Evolutionary conservation across 768 basidiomycete genomes (phyloP).

Genomic region (Amanita jacksonii): DNA sequence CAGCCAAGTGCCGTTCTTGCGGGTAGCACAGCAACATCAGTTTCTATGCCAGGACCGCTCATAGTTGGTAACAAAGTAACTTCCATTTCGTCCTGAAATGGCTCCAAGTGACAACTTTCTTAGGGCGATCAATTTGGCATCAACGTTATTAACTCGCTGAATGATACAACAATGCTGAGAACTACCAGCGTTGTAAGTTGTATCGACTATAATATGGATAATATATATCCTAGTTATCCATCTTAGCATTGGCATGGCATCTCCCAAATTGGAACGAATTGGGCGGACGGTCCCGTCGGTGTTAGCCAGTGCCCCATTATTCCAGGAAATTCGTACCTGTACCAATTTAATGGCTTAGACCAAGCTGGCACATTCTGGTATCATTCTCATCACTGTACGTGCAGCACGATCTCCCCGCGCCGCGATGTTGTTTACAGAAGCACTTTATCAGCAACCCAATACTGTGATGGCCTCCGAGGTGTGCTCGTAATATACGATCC

Average conservation of each 20-base stretch:
- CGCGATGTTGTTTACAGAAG: neutral
- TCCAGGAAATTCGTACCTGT: constrained; percentile 21
- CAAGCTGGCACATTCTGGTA: constrained; percentile 27
- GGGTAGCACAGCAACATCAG: too few relatives aligned
- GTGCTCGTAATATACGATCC: constrained; percentile 16
- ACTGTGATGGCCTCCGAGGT: constrained; percentile 19
- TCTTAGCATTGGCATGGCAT: too few relatives aligned
- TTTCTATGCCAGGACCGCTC: too few relatives aligned
- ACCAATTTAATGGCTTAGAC: constrained; percentile 20
- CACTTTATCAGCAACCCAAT: constrained; percentile 11
- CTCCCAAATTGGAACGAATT: constrained; percentile 10
- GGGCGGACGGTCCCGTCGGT: constrained; percentile 12
- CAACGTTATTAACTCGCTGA: too few relatives aligned
- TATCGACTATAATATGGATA: too few relatives aligned
- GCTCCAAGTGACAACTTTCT: neutral
- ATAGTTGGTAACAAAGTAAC: too few relatives aligned
- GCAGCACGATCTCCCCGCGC: neutral
- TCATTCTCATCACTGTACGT: constrained; percentile 20
- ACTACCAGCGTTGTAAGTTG: too few relatives aligned
- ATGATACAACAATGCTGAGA: too few relatives aligned
- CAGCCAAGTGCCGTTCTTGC: too few relatives aligned
- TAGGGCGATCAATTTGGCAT: too few relatives aligned
- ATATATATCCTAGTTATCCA: too few relatives aligned
- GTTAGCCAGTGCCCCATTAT: constrained; percentile 30
- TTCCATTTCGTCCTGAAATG: too few relatives aligned